A percentile compares a stretch with the other conserved stretches of the same genome.
Conservation (phyloP, 2,329 filamentous ascomycete species). For the Cladosporium sp. region DNA sequence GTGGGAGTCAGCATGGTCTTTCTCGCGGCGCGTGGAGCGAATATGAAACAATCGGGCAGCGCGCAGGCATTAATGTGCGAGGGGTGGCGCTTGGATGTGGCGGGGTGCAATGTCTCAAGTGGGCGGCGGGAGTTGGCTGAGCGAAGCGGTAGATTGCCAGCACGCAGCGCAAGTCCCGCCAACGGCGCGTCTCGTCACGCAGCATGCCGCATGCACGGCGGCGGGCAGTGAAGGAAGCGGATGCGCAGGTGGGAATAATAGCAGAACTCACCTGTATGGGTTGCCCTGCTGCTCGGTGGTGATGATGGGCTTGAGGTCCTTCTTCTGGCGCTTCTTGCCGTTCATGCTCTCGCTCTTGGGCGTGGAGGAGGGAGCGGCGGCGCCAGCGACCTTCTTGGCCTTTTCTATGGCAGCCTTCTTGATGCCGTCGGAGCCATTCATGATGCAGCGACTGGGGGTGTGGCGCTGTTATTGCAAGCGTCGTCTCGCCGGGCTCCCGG, state of each 20-base stretch:
- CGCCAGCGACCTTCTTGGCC: slow-evolving; percentile 61
- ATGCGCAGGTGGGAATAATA: not conserved
- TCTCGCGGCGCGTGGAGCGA: slow-evolving; percentile 5
- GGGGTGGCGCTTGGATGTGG: not conserved
- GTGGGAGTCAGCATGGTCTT: slow-evolving; percentile 23
- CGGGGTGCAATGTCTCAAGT: slow-evolving; percentile 11
- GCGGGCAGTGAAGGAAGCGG: not conserved
- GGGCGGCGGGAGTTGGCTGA: slow-evolving; percentile 3
- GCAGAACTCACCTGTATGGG: slow-evolving; percentile 38
- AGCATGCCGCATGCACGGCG: not conserved
- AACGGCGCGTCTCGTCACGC: not conserved
- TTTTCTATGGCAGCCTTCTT: slow-evolving; percentile 63
- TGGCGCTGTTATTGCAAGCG: not conserved
- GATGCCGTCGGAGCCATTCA: slow-evolving; percentile 59
- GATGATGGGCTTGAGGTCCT: slow-evolving; percentile 68
- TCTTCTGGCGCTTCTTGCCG: slow-evolving; percentile 64
- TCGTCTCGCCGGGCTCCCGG: slow-evolving; percentile 1
- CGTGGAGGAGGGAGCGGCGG: slow-evolving; percentile 42
- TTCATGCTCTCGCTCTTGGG: slow-evolving; percentile 33
- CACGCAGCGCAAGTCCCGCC: slow-evolving; percentile 3
- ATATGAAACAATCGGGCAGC: not conserved
- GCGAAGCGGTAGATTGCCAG: slow-evolving; percentile 1
- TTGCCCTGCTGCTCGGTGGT: slow-evolving; percentile 59
- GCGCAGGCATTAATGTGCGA: slow-evolving; percentile 8
- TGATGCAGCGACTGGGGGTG: slow-evolving; percentile 33